phyloP scores from a whole-genome alignment of 257 asterid genomes.

The Thymus quinquecostatus region DNA sequence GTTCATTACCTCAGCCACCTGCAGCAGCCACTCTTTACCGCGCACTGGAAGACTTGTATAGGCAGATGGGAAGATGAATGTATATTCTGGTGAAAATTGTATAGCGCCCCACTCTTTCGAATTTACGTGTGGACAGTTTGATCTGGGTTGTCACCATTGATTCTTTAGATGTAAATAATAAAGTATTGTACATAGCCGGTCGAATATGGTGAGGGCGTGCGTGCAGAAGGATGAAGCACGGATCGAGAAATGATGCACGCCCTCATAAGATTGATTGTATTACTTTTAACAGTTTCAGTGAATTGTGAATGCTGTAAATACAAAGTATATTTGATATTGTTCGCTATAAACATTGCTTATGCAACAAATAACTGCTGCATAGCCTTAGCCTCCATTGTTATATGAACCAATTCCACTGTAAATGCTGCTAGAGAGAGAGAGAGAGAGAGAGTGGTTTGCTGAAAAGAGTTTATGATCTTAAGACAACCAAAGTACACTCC shows the following conservation, averaged over 20 bases:
- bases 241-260: too few relatives aligned
- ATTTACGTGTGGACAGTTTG: neutral
- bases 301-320: too few relatives aligned
- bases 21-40: constrained; percentile 89
- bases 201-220: neutral
- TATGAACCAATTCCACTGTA: too few relatives aligned
- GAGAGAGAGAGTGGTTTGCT: neutral
- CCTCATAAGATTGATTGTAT: too few relatives aligned
- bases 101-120: constrained; percentile 3
- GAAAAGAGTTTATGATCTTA: constrained; percentile 22
- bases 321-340: neutral
- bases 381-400: too few relatives aligned
- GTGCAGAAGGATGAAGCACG: too few relatives aligned
- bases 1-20: constrained; percentile 88
- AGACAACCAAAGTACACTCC: constrained; percentile 26
- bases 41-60: constrained; percentile 68
- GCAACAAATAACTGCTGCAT: too few relatives aligned
- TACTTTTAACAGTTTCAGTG: too few relatives aligned
- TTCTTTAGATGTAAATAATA: constrained; percentile 39
- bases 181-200: constrained; percentile 32
- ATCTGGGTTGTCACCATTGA: neutral
- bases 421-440: neutral
- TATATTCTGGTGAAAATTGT: neutral
- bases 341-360: too few relatives aligned
- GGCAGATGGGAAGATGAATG: constrained; percentile 48